A percentile compares a stretch with the other conserved stretches of the same genome.
phyloP scores from a whole-genome alignment of 257 asterid species.

The Haberlea rhodopensis region DNA sequence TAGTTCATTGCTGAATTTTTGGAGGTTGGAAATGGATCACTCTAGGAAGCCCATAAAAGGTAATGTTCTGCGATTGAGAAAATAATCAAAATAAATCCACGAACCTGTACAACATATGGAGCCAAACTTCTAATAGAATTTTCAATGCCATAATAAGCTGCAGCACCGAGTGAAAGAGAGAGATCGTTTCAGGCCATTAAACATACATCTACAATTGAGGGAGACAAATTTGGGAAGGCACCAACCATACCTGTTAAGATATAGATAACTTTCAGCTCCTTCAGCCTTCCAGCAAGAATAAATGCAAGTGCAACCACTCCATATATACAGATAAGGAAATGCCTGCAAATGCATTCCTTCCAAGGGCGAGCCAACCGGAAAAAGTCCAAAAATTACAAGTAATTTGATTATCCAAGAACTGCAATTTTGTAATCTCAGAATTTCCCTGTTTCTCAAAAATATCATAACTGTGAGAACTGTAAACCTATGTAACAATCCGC shows the following conservation, averaged over 20 bases:
- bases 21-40: conserved; percentile 20
- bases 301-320: conserved; percentile 71
- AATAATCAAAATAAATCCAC: conserved; percentile 22
- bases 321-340: conserved; percentile 77
- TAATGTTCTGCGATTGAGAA: conserved; percentile 6
- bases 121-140: conserved; percentile 70
- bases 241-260: conserved; percentile 71
- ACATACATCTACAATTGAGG: conserved; percentile 26
- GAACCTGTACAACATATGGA: conserved; percentile 80
- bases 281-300: conserved; percentile 84
- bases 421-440: conserved; percentile 7
- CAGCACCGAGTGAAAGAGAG: conserved; percentile 29
- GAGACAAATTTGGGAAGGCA: conserved; percentile 21
- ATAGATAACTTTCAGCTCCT: conserved; percentile 61
- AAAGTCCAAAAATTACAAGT: background rate
- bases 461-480: background rate
- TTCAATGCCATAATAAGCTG: conserved; percentile 90
- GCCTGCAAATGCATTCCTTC: conserved; percentile 60
- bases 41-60: background rate
- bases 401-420: conserved; percentile 17
- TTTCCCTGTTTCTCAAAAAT: conserved; percentile 12
- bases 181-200: conserved; percentile 18
- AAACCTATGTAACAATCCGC: no score
- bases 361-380: conserved; percentile 19
- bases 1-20: conserved; percentile 11